These are phyloP conservation scores for Penicillium antarcticum DNA, from an alignment of 495 filamentous ascomycete species.

Conservation along the genomic window DNA sequence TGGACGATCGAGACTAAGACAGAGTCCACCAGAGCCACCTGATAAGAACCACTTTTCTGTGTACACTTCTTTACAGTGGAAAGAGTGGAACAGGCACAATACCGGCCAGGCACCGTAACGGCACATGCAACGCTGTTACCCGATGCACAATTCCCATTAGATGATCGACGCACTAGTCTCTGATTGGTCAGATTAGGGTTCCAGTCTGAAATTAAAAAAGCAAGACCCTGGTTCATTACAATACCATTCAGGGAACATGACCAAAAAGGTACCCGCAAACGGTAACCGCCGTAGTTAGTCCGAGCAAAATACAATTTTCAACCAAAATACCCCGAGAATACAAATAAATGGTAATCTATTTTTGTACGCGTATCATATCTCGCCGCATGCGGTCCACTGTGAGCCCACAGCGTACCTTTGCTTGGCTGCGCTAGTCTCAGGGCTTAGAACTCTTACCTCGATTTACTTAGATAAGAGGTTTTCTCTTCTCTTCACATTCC, in stretches of 20 bases:
- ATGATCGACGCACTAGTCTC: background rate
- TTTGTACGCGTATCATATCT: background rate
- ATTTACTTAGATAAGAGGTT: background rate
- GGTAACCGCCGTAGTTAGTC: background rate
- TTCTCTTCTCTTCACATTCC: background rate
- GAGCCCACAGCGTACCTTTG: background rate
- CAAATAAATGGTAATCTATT: background rate
- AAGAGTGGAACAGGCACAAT: background rate
- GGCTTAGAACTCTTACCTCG: constrained; percentile 1
- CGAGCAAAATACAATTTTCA: too few species aligned
- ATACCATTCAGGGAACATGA: background rate
- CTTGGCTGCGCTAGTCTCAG: constrained; percentile 6
- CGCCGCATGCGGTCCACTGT: background rate
- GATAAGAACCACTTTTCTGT: too few species aligned
- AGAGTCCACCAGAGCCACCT: too few species aligned
- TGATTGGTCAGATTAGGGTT: background rate
- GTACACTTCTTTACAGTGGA: background rate
- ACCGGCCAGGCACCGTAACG: background rate
- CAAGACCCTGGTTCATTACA: background rate
- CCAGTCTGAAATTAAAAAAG: background rate
- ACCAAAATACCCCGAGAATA: too few species aligned
- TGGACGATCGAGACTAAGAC: constrained; percentile 1
- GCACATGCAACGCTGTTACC: background rate
- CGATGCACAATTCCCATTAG: background rate
- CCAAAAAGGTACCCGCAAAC: background rate